Evolutionary conservation across 805 yeast species (phyloP), one percentile per base, ranked within the genome.

Genomic region (Starmerella scarabaei): DNA sequence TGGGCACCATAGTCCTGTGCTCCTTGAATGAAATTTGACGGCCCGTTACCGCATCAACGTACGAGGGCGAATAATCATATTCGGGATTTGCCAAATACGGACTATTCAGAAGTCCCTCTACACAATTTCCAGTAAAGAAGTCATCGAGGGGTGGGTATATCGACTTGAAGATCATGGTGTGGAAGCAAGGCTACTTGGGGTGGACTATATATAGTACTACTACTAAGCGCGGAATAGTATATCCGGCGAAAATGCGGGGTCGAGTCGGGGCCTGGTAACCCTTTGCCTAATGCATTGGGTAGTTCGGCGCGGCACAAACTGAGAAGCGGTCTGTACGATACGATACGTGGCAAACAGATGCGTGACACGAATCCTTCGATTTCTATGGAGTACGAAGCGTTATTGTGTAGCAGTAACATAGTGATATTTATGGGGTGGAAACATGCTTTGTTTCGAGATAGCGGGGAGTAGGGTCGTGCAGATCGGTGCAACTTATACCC

Each of bases 31-130:
- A 44, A 21, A 48, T 28, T 16, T 30, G n/a, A n/a, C 43, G 36
- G 30, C 50, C 55, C 16, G 49, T 47, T 9, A 15, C 23, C 2
- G 60, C 50, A 35, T 56, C 59, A 8, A 52, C 35, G 29, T 15
- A 43, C 5, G 31, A 3, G 4, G 33, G 26, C 7, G 20, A 17
- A 26, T 33, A n/a, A 24, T 33, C 37, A 11, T 5, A 16, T 1
- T 20, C 20, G 5, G 42, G 40, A 16, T 35, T 35, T 5, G 3
- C 24, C 8, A 36, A 26, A n/a, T 12, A 26, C 21, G 16, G 45
- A 36, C 5, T 5, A 8, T 30, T 18, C 30, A 7, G 35, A 23
- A 4, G 43, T 17, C 9, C 42, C 36, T 23, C 26, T 11, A 23
- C 26, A 23, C 9, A 7, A 11, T 23, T 23, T 23, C 26, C 26